Evolutionary conservation across 768 basidiomycete species (phyloP).

Genomic region (Suillus weaverae): DNA sequence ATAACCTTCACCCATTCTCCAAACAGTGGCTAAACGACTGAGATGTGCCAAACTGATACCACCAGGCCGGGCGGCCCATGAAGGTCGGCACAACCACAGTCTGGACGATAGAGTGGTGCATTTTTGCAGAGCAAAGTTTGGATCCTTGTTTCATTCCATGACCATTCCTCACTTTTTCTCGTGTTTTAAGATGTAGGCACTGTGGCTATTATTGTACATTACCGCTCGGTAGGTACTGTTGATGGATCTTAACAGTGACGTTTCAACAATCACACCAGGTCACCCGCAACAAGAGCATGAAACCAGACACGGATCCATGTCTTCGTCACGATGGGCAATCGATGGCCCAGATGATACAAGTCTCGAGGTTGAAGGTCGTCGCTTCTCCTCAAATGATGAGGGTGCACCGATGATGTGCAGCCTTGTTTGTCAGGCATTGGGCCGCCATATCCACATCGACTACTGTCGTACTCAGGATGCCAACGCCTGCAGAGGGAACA

Average conservation of each 20-base stretch:
- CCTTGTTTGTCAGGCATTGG: conserved; percentile 53
- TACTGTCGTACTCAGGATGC: conserved; percentile 47
- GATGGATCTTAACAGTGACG: neutral
- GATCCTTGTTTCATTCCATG: neutral
- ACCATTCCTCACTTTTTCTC: neutral
- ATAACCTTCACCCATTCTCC: neutral
- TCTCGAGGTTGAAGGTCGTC: conserved; percentile 55
- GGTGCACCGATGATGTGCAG: conserved; percentile 68
- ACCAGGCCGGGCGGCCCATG: conserved; percentile 41
- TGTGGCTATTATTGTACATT: conserved; percentile 62
- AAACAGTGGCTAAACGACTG: conserved; percentile 48
- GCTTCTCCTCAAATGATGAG: conserved; percentile 52
- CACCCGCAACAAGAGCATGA: conserved; percentile 63
- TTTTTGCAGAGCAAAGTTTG: conserved; percentile 52
- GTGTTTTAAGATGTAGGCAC: conserved; percentile 42
- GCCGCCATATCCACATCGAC: conserved; percentile 57
- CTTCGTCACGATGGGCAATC: conserved; percentile 54
- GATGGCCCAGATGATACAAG: conserved; percentile 51
- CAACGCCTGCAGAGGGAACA: conserved; percentile 37
- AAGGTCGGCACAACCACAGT: conserved; percentile 52
- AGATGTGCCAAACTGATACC: conserved; percentile 51
- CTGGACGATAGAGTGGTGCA: conserved; percentile 47
- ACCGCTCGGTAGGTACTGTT: conserved; percentile 44
- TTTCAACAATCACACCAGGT: conserved; percentile 31
- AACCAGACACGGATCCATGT: conserved; percentile 65